Conservation (phyloP, 208 protist species). For the Zelonia costaricensis region DNA sequence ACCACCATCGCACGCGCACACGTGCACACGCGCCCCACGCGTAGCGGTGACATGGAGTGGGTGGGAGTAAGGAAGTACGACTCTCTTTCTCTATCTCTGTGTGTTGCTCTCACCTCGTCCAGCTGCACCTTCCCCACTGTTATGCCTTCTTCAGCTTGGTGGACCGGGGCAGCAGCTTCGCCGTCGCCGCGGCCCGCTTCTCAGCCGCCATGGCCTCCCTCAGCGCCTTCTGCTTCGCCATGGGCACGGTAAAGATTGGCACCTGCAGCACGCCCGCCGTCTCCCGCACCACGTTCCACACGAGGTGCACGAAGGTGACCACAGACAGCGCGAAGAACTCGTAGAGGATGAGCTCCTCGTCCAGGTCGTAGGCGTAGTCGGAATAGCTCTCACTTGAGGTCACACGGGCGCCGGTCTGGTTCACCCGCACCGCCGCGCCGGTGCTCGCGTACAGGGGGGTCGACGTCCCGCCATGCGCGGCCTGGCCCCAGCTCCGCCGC, state of each 20-base stretch:
- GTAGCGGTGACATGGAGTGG: no score
- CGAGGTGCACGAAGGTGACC: constrained; percentile 61
- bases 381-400: constrained; percentile 13
- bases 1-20: constrained; percentile 10
- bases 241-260: constrained; percentile 62
- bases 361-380: constrained; percentile 36
- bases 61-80: no score
- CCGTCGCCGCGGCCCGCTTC: not conserved
- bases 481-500: not conserved
- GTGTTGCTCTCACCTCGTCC: no score
- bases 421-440: not conserved
- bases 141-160: not conserved
- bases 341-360: constrained; percentile 62
- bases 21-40: not conserved
- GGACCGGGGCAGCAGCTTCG: constrained; percentile 3
- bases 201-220: constrained; percentile 17
- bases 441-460: not conserved
- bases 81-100: no score
- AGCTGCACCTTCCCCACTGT: not conserved
- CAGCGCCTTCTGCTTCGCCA: constrained; percentile 49
- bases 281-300: constrained; percentile 44
- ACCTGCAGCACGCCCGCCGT: constrained; percentile 46
- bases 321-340: constrained; percentile 65
- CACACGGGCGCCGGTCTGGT: constrained; percentile 4
- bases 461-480: not conserved